Evolutionary conservation across 1,139 yeast genomes (phyloP).

Genomic region (Suhomyces atakaporum): DNA sequence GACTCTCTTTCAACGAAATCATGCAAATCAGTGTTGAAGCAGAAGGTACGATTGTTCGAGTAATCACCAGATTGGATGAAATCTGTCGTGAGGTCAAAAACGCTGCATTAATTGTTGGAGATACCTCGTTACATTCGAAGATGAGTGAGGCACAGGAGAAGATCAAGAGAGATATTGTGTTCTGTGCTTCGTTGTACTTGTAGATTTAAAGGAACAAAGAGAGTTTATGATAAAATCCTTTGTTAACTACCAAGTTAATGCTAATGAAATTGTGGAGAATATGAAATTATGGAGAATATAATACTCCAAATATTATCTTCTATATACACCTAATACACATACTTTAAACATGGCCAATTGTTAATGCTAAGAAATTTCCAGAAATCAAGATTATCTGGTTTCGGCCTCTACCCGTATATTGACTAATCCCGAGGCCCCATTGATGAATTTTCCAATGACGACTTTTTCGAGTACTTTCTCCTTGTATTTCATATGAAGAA

Average conservation of each 20-base stretch:
- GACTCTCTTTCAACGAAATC: slow-evolving; percentile 86
- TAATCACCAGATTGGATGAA: slow-evolving; percentile 90
- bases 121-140: slow-evolving; percentile 79
- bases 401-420: slow-evolving; percentile 13
- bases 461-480: slow-evolving; percentile 26
- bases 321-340: slow-evolving; percentile 3
- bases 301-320: too few species aligned
- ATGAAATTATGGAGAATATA: too few species aligned
- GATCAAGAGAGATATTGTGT: slow-evolving; percentile 94
- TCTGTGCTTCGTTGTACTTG: slow-evolving; percentile 91
- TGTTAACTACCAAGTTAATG: too few species aligned
- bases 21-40: slow-evolving; percentile 87
- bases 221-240: too few species aligned
- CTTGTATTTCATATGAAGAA: slow-evolving; percentile 32
- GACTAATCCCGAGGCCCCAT: slow-evolving; percentile 26
- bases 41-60: slow-evolving; percentile 98
- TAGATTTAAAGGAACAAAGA: slow-evolving; percentile 28
- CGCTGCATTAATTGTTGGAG: slow-evolving; percentile 94
- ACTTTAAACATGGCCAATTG: too few species aligned
- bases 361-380: too few species aligned
- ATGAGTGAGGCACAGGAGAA: slow-evolving; percentile 92
- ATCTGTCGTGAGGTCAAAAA: slow-evolving; percentile 92
- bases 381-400: slow-evolving; percentile 3
- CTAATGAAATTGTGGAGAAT: too few species aligned
- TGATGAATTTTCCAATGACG: slow-evolving; percentile 31